Base-by-base conservation (phyloP, 2,329 filamentous ascomycete genomes). In the Botrytis squamosa region DNA sequence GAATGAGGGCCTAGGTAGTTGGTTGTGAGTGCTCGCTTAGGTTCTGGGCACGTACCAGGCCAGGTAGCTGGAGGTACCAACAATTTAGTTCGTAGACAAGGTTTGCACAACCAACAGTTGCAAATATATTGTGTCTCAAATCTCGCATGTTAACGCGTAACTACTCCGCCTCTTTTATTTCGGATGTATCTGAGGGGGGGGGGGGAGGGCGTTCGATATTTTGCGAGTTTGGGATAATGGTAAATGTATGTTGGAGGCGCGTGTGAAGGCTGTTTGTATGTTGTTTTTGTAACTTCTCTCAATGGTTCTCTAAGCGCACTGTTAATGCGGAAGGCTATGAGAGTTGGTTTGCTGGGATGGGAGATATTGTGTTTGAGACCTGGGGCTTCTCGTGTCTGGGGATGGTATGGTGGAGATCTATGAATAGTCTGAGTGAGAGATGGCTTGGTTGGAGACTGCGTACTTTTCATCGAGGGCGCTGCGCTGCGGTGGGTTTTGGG, bases 131-230 rank as follows among this genome's bases (percentile, higher is more conserved):
- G 44, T 29, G 16, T 29, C 20, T 29, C 25, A 64, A 20, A 18
- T 18, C n/a, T 20, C n/a, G 16, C 25, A 44, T n/a, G 25, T n/a
- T 44, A 0, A 7, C 29, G 12, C 1, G 12, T 16, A 16, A 18
- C 18, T 44, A 22, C 62, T 44, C 9, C 40, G 62, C 62, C 62
- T 14, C 40, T 4, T 44, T 44, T 6, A 16, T 44, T 44, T 22
- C 2, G 49, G 10, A n/a, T 29, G n/a, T 33, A 42, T 44, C 4
- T 29, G n/a, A 14, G 16, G 2, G 4, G 33, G 33, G 33, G n/a
- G 25, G 16, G 2, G 4, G 33, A 2, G 33, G 2, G 1, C 14
- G 16, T 0, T 29, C 2, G 40, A 25, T 49, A 4, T 22, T 4
- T 22, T 46, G 20, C 3, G 44, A 20, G 18, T 2, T 20, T 0